Conservation (phyloP, 305 asterid genomes). For the Fraxinus nigra region DNA sequence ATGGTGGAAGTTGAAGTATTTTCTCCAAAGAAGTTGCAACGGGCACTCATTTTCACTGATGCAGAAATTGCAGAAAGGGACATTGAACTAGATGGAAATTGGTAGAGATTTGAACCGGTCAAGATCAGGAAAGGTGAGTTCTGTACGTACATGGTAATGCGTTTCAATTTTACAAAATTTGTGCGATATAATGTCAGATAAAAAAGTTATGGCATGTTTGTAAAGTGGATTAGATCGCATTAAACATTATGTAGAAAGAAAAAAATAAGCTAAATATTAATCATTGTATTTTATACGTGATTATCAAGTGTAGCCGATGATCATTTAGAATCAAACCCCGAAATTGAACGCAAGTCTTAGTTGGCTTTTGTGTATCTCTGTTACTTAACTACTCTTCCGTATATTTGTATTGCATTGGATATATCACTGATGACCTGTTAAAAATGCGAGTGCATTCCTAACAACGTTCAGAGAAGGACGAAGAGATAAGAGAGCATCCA, state of each 20-base stretch:
- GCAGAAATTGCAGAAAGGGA: conserved; percentile 65
- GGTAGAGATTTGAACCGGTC: conserved; percentile 30
- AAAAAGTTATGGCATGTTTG: neutral
- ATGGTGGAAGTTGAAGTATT: conserved; percentile 82
- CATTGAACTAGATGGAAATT: conserved; percentile 30
- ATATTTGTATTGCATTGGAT: neutral
- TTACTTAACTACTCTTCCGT: neutral
- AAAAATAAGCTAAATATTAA: neutral
- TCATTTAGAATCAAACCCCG: neutral
- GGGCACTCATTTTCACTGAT: conserved; percentile 79
- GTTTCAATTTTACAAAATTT: neutral
- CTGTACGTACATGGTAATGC: neutral
- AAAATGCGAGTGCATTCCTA: neutral
- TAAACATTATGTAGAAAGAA: neutral
- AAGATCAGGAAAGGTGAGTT: conserved; percentile 48
- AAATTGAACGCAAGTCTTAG: neutral
- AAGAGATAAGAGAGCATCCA: neutral
- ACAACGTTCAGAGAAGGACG: neutral
- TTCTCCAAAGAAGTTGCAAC: conserved; percentile 70
- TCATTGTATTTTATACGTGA: neutral
- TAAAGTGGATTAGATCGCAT: neutral
- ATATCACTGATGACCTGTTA: neutral
- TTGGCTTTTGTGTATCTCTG: neutral
- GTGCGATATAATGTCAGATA: neutral
- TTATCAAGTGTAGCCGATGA: neutral